A percentile compares a stretch with the other conserved stretches of the same genome.
phyloP scores from a whole-genome alignment of 2,329 filamentous ascomycete species.

The Dactylonectria macrodidyma region DNA sequence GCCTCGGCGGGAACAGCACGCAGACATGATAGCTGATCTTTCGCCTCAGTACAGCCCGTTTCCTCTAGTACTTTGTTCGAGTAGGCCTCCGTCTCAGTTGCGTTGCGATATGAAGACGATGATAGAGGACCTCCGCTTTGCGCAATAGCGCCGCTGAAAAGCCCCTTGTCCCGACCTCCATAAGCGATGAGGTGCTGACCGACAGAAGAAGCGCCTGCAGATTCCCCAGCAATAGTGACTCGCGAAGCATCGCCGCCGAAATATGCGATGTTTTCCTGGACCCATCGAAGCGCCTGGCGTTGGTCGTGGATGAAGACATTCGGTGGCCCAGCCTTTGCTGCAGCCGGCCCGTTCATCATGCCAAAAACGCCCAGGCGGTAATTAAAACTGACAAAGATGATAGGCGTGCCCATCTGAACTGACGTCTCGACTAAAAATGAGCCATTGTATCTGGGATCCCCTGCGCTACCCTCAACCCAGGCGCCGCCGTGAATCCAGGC shows the following conservation, averaged over 20 bases:
- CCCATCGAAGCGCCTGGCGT: slow-evolving; percentile 55
- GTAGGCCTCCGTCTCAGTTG: slow-evolving; percentile 17
- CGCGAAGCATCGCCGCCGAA: slow-evolving; percentile 52
- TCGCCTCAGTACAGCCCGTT: background rate
- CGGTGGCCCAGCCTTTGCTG: slow-evolving; percentile 56
- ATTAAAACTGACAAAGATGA: slow-evolving; percentile 17
- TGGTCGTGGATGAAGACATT: slow-evolving; percentile 52
- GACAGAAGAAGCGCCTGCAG: slow-evolving; percentile 61
- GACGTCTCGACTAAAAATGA: slow-evolving; percentile 13
- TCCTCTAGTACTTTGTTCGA: background rate
- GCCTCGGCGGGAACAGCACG: background rate
- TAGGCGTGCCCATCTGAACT: slow-evolving; percentile 10
- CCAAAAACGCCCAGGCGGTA: slow-evolving; percentile 58
- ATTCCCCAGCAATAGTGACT: slow-evolving; percentile 51
- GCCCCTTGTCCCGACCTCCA: slow-evolving; percentile 59
- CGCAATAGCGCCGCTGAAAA: slow-evolving; percentile 64
- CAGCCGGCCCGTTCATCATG: slow-evolving; percentile 59
- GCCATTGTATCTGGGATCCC: slow-evolving; percentile 2
- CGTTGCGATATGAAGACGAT: background rate
- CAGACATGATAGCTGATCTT: background rate
- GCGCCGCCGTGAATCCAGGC: too few relatives aligned
- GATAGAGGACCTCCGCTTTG: slow-evolving; percentile 59
- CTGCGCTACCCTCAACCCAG: slow-evolving; percentile 5
- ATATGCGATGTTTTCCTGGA: slow-evolving; percentile 52
- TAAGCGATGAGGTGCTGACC: slow-evolving; percentile 63